phyloP scores from a whole-genome alignment of 2,329 filamentous ascomycete genomes.

The Myriosclerotinia duriaeana region DNA sequence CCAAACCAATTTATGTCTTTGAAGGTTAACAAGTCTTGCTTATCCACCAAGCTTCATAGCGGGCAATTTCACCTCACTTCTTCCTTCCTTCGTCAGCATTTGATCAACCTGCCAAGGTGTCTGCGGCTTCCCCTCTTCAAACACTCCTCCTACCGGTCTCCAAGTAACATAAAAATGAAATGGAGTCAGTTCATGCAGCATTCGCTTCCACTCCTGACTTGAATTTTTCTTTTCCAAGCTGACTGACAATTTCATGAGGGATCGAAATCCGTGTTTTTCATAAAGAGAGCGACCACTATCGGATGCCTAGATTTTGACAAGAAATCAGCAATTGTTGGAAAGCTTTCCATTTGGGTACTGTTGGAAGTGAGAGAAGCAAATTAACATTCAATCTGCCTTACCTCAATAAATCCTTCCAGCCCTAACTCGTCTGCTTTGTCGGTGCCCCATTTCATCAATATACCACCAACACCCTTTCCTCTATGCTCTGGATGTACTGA shows the following conservation, averaged over 20 bases:
- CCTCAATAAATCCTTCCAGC: conserved; percentile 10
- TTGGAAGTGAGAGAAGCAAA: neutral
- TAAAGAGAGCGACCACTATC: conserved; percentile 1
- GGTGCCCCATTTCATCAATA: conserved; percentile 7
- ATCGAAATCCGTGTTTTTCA: conserved; percentile 13
- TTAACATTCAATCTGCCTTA: neutral
- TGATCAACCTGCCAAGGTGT: conserved; percentile 11
- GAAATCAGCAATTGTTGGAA: neutral
- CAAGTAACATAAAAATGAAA: conserved; percentile 12
- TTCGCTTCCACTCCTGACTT: conserved; percentile 14
- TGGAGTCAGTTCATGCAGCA: conserved; percentile 9
- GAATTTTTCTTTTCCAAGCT: conserved; percentile 21
- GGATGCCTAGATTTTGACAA: neutral
- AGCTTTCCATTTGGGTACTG: neutral
- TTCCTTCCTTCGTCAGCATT: neutral
- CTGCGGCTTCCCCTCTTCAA: neutral
- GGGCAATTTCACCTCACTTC: neutral
- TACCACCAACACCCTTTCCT: conserved; percentile 10
- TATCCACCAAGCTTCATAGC: neutral
- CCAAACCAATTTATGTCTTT: neutral
- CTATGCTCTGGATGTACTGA: conserved; percentile 17
- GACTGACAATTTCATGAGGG: conserved; percentile 15
- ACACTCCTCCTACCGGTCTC: conserved; percentile 2
- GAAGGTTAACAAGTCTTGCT: too few species aligned
- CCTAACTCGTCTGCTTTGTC: conserved; percentile 13